Evolutionary conservation across 768 basidiomycete genomes (phyloP), one percentile per base, ranked within the genome.

Genomic region (Russula compacta): DNA sequence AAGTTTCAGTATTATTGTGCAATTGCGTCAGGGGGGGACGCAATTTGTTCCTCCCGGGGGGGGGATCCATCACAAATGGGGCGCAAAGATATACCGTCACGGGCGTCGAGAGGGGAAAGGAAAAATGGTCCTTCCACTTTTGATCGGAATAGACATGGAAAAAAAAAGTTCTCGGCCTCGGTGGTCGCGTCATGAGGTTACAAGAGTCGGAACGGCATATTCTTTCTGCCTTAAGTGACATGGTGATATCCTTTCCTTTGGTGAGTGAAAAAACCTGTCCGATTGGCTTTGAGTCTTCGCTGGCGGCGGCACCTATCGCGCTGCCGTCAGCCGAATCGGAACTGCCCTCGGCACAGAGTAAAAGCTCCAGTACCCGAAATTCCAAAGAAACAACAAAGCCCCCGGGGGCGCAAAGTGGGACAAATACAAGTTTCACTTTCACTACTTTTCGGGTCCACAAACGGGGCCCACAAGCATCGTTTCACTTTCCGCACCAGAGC

Each of bases 1-100:
- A 15, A 32, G 36, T 48, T 48, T 48, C 19, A 29, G 38, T n/a
- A 40, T 48, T 6, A 38, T 48, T 48, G 19, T 29, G 24, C 56
- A 39, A 56, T 56, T 56, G 50, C 35, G 42, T 59, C 58, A 52
- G 44, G 50, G 48, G 44, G 50, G 58, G 50, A 29, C 48, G 5
- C 11, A 14, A 43, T 8, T 19, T 9, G 24, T 29, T 29, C 24
- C 24, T 29, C 24, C 24, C 24, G 1, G 24, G 24, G 24, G 24
- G 24, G 24, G 3, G 24, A 29, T 29, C 24, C 24, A 29, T 29
- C 24, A 29, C 24, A 3, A 1, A 29, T 29, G 24, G 24, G 24
- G 24, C 24, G 24, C 24, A 29, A 29, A 29, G 24, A 29, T 29
- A 43, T n/a, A 19, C n/a, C 10, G n/a, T 38, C 36, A 6, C 36